phyloP scores from a whole-genome alignment of 768 basidiomycete genomes.

The Psilocybe azurescens region DNA sequence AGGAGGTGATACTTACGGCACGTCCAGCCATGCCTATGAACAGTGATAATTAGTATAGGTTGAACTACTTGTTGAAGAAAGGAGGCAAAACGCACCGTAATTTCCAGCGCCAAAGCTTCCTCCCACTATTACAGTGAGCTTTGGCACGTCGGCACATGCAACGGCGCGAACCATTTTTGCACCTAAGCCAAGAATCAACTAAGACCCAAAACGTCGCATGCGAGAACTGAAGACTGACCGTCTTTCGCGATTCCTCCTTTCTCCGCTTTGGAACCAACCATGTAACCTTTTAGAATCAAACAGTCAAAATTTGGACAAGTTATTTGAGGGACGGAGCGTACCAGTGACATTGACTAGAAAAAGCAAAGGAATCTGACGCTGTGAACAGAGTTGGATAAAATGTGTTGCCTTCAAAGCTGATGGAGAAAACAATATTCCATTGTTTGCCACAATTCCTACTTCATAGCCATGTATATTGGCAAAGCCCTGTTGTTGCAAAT shows the following conservation, averaged over 20 bases:
- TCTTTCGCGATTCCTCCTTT: conserved; percentile 95
- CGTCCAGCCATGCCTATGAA: conserved; percentile 86
- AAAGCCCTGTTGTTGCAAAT: conserved; percentile 61
- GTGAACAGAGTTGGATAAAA: conserved; percentile 94
- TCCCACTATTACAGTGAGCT: conserved; percentile 91
- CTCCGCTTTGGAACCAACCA: conserved; percentile 97
- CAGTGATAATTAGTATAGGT: background rate
- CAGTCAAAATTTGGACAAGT: conserved; percentile 12
- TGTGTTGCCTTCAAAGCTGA: conserved; percentile 95
- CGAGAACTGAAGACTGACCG: conserved; percentile 42
- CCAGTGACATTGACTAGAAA: conserved; percentile 98
- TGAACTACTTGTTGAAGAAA: background rate
- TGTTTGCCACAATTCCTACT: conserved; percentile 93
- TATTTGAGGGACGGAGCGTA: conserved; percentile 24
- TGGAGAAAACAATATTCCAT: conserved; percentile 93
- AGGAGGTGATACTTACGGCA: conserved; percentile 64
- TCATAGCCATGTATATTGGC: conserved; percentile 88
- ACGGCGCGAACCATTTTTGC: conserved; percentile 98
- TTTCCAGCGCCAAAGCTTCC: conserved; percentile 96
- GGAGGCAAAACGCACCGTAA: conserved; percentile 65
- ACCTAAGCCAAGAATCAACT: conserved; percentile 36
- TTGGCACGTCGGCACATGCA: conserved; percentile 92
- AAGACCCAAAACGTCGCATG: background rate
- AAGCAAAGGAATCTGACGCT: conserved; percentile 85
- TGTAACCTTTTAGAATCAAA: conserved; percentile 61